These are phyloP conservation scores for Fusarium sp. DNA, from an alignment of 2,329 filamentous ascomycete species.

Conservation along the genomic window DNA sequence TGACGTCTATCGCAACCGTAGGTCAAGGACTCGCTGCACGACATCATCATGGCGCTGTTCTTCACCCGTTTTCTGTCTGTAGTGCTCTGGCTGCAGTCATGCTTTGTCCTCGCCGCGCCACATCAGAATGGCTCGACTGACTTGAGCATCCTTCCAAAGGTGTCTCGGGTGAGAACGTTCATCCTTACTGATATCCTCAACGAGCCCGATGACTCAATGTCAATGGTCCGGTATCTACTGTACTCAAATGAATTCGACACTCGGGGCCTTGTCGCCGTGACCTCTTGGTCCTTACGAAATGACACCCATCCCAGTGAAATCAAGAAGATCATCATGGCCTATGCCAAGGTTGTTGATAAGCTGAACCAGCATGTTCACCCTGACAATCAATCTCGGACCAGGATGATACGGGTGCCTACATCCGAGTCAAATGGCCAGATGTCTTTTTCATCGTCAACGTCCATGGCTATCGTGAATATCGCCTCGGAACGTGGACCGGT, in stretches of 20 bases:
- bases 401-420: not conserved
- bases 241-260: slow-evolving; percentile 16
- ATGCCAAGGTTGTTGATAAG: slow-evolving; percentile 5
- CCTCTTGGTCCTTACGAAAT: slow-evolving; percentile 11
- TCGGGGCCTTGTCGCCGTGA: not conserved
- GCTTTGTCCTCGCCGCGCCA: not conserved
- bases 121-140: not conserved
- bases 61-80: not conserved
- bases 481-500: not conserved
- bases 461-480: slow-evolving; percentile 1
- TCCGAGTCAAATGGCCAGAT: slow-evolving; percentile 3
- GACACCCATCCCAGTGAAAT: slow-evolving; percentile 2
- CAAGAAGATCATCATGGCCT: not conserved
- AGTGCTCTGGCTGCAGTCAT: not conserved
- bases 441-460: slow-evolving; percentile 5
- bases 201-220: slow-evolving; percentile 17
- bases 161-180: not conserved
- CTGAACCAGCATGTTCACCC: slow-evolving; percentile 16
- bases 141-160: not conserved
- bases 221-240: slow-evolving; percentile 2
- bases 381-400: slow-evolving; percentile 9
- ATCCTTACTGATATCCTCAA: slow-evolving; percentile 9
- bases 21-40: no score
- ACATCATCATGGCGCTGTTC: not conserved
- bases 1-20: no score